These are phyloP conservation scores for Cladosporium austrohemisphaericum DNA, from an alignment of 2,329 filamentous ascomycete genomes.

Conservation along the genomic window DNA sequence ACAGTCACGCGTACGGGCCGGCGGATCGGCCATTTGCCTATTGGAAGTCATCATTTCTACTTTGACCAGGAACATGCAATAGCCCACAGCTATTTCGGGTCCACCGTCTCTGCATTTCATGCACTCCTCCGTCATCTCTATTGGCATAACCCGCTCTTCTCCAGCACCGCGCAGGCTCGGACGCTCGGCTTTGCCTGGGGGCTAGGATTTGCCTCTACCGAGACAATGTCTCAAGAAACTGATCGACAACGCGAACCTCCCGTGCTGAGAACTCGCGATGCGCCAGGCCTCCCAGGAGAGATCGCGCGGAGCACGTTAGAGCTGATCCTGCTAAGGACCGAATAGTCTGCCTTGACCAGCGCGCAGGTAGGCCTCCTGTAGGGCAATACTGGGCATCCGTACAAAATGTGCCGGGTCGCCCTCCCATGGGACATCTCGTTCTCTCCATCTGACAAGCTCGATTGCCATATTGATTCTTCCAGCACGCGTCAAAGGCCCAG, in stretches of 20 bases:
- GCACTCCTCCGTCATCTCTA: background rate
- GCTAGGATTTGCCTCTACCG: slow-evolving; percentile 6
- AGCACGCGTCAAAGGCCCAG: too few relatives aligned
- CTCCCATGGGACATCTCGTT: background rate
- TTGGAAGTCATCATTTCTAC: background rate
- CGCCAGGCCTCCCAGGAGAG: slow-evolving; percentile 7
- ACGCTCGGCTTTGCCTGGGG: background rate
- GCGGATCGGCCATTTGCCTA: too few relatives aligned
- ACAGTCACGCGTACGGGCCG: too few relatives aligned
- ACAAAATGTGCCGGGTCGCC: slow-evolving; percentile 4
- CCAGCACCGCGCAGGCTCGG: background rate
- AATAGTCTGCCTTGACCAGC: slow-evolving; percentile 2
- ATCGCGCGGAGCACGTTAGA: slow-evolving; percentile 9
- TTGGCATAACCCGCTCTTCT: background rate
- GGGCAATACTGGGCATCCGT: background rate
- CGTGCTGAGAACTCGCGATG: background rate
- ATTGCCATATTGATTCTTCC: too few relatives aligned
- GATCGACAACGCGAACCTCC: slow-evolving; percentile 6
- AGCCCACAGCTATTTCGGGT: background rate
- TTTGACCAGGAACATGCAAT: background rate
- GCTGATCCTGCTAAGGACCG: slow-evolving; percentile 3
- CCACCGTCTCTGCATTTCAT: background rate
- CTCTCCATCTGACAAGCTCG: background rate
- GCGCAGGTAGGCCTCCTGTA: slow-evolving; percentile 2
- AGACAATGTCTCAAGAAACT: slow-evolving; percentile 10